Evolutionary conservation across 73 alveolate species (phyloP).

Genomic region (Diophrys sp.): DNA sequence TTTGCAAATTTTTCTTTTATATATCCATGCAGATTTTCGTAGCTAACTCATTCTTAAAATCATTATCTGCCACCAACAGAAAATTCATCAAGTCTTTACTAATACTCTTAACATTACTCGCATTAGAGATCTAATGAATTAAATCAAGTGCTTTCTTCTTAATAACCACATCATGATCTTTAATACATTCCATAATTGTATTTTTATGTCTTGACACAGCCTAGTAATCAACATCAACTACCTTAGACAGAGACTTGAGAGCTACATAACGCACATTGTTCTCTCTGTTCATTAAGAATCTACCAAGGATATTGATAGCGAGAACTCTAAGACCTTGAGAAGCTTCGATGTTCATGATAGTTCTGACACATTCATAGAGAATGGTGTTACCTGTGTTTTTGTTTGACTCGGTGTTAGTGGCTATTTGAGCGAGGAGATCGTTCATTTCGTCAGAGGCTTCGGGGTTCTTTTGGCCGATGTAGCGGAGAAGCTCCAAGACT

Average conservation of each 20-base stretch:
- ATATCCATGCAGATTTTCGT: slow-evolving; percentile 76
- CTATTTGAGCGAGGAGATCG: slow-evolving; percentile 95
- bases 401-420: slow-evolving; percentile 92
- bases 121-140: slow-evolving; percentile 80
- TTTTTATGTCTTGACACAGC: slow-evolving; percentile 95
- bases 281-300: slow-evolving; percentile 89
- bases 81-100: slow-evolving; percentile 88
- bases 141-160: slow-evolving; percentile 94
- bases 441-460: slow-evolving; percentile 97
- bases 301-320: slow-evolving; percentile 89
- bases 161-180: slow-evolving; percentile 90
- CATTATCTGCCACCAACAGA: slow-evolving; percentile 87
- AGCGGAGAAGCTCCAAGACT: slow-evolving; percentile 85
- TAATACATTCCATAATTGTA: slow-evolving; percentile 90
- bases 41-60: slow-evolving; percentile 87
- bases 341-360: slow-evolving; percentile 95
- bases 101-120: slow-evolving; percentile 77
- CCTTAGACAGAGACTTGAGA: slow-evolving; percentile 80
- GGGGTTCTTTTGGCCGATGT: slow-evolving; percentile 84
- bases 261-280: slow-evolving; percentile 95
- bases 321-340: slow-evolving; percentile 87
- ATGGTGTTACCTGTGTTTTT: slow-evolving; percentile 94
- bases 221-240: slow-evolving; percentile 89
- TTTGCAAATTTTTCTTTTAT: too few species aligned
- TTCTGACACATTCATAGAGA: slow-evolving; percentile 97